phyloP scores from a whole-genome alignment of 805 yeast species.

The Vanderwaltozyma verrucispora region DNA sequence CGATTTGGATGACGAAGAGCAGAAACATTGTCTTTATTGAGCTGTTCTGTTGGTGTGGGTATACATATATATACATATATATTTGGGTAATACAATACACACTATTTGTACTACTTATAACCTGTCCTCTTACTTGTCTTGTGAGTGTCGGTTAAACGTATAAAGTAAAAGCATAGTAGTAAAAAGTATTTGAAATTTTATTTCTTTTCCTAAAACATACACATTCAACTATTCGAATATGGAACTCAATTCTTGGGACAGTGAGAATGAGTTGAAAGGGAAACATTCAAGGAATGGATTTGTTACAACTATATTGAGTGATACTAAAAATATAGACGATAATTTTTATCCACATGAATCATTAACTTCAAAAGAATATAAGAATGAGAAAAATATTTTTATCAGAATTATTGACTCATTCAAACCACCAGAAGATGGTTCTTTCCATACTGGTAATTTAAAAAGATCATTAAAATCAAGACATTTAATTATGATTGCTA shows the following conservation, averaged over 20 bases:
- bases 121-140: too few species aligned
- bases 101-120: too few species aligned
- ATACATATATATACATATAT: too few species aligned
- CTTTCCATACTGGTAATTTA: slow-evolving; percentile 26
- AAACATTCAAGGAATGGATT: slow-evolving; percentile 1
- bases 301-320: slow-evolving; percentile 2
- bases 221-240: not conserved
- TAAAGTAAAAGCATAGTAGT: too few species aligned
- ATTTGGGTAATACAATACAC: too few species aligned
- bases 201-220: too few species aligned
- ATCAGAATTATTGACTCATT: slow-evolving; percentile 10
- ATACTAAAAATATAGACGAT: slow-evolving; percentile 4
- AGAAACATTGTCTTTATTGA: too few species aligned
- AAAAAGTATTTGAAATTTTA: too few species aligned
- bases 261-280: not conserved
- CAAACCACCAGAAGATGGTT: slow-evolving; percentile 13
- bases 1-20: too few species aligned
- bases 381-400: slow-evolving; percentile 2
- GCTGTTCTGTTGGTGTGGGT: too few species aligned
- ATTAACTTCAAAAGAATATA: not conserved
- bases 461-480: slow-evolving; percentile 14
- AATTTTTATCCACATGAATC: slow-evolving; percentile 1
- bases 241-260: slow-evolving; percentile 1
- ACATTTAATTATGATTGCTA: slow-evolving; percentile 25
- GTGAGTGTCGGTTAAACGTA: too few species aligned